Base-by-base conservation (phyloP, 371 early-diverging fungal genomes). In the Capniomyces stellatus region DNA sequence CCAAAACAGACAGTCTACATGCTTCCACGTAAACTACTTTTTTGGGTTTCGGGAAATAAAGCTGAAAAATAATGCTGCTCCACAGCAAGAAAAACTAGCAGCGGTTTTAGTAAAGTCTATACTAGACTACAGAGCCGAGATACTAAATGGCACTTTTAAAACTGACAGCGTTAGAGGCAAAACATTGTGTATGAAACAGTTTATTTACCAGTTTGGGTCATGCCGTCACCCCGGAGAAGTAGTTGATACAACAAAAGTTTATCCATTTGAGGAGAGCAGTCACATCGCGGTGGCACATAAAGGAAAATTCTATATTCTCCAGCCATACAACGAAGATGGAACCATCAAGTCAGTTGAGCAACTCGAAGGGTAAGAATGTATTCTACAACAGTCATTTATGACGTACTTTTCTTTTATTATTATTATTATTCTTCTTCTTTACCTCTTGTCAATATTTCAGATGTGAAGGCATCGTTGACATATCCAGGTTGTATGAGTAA, bases 21-120 rank as follows among this genome's bases (percentile, higher is more conserved):
- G 64, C 58, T 61, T 71, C 61, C 66, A 70, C 46, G 73, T 73
- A 46, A 69, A 63, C 60, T 73, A 68, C 58, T 73, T 66, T 55
- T 70, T 72, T 54, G 64, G 63, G 1, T 69, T 72, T 59, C 62
- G 63, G 42, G 54, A 54, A 57, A 60, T 63, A 3, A 35, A 35
- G 35, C 10, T 35, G 6, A 15, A 10, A 10, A 15, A 35, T 35
- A 15, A 15, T 6, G 15, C 54, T 47, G 10, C 50, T 39, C 31
- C 58, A 51, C 21, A 56, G 15, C 67, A 67, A 54, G 47, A 65
- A 12, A 54, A 39, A 10, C 54, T 67, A 29, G 68, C 69, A 0
- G 67, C 70, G 1, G 30, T 54, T 18, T 56, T 69, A 19, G 63
- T 69, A n/a, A 58, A 64, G 43, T 58, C 64, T 52, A 59, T 68